phyloP scores from a whole-genome alignment of 306 rosid species.

The Vachellia pachyceras region DNA sequence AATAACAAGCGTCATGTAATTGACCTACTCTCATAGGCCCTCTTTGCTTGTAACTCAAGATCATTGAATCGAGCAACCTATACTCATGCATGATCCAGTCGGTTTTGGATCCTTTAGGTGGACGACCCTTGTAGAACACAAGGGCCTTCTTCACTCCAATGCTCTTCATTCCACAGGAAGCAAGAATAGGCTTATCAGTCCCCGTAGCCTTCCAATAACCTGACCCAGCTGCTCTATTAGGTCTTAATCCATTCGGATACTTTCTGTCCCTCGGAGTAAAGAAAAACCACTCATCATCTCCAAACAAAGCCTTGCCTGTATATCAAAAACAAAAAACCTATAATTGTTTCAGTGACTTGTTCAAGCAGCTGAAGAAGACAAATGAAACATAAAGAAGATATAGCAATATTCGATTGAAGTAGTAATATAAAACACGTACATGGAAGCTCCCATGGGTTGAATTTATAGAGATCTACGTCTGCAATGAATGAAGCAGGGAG shows the following conservation, averaged over 20 bases:
- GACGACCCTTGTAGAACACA: constrained; percentile 73
- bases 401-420: neutral
- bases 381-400: neutral
- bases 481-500: constrained; percentile 73
- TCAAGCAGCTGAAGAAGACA: neutral
- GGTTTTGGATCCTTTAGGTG: constrained; percentile 74
- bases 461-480: constrained; percentile 73
- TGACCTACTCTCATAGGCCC: constrained; percentile 75
- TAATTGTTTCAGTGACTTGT: constrained; percentile 13
- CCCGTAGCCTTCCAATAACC: constrained; percentile 92
- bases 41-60: constrained; percentile 46
- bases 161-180: constrained; percentile 65
- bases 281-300: constrained; percentile 79
- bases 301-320: constrained; percentile 60
- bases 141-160: constrained; percentile 81
- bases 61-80: constrained; percentile 61
- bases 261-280: constrained; percentile 81
- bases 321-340: constrained; percentile 6
- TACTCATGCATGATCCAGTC: constrained; percentile 91
- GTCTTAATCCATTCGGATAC: constrained; percentile 82
- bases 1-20: constrained; percentile 7
- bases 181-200: constrained; percentile 67
- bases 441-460: constrained; percentile 81
- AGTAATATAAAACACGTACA: constrained; percentile 3
- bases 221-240: constrained; percentile 73